Base-by-base conservation (phyloP, 2,329 filamentous ascomycete genomes). In the Colletotrichum sp. region DNA sequence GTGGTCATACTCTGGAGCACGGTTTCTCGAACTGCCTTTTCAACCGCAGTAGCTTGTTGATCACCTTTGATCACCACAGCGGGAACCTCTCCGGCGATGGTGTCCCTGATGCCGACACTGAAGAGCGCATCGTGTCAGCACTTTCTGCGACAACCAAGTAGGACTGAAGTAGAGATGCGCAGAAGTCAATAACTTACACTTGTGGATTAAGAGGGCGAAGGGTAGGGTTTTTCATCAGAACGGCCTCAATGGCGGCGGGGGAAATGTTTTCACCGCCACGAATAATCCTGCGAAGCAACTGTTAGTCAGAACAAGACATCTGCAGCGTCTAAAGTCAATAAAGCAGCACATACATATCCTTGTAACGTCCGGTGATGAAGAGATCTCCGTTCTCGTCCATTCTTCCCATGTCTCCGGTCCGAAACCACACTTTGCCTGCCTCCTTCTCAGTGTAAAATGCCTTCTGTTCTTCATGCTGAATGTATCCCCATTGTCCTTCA, bases 81-180 rank as follows among this genome's bases (percentile, higher is more conserved):
- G 18, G 39, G 39, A 49, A 49, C 18, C 18, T 49, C 39, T 49
- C 39, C 39, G 5, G 39, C 39, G 8, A 49, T 49, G 39, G 5
- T 49, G 18, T 49, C 39, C 10, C 39, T 49, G 18, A 49, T n/a
- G 5, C 39, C 39, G 18, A 49, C 39, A 49, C 39, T 49, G 2
- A 2, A 49, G 39, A 21, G 39, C 39, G 10, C 18, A 0, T 49
- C 9, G 18, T 1, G 39, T 49, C 18, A 49, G 18, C 18, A 49
- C 1, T n/a, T n/a, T 44, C 39, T 44, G 8, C 0, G 16, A 6
- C 10, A n/a, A 21, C 5, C 0, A 21, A n/a, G 18, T 12, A n/a
- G 9, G 9, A 49, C 8, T n/a, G 1, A 21, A n/a, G 9, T 2
- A 12, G 39, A 49, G 18, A 12, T 12, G 9, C 1, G 39, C 9